Evolutionary conservation across 139 green algal genomes (phyloP).

Genomic region (Zygnema cylindricum): DNA sequence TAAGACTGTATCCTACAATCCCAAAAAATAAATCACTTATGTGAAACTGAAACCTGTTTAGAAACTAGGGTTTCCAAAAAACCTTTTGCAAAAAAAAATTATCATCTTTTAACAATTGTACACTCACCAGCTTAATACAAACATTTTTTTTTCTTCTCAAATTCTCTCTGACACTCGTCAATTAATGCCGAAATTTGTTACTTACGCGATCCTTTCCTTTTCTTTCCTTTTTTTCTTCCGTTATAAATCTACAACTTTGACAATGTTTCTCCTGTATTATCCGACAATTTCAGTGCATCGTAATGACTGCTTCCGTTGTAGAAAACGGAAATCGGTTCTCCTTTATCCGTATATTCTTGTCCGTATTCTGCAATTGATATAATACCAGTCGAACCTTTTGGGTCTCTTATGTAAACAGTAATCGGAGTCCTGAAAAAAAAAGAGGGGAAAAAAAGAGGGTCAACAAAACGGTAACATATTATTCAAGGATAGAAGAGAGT

Average conservation of each 20-base stretch:
- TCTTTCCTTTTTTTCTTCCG: background rate
- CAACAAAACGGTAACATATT: no score
- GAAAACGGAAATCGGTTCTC: conserved; percentile 52
- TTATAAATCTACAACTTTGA: conserved; percentile 30
- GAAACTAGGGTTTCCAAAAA: no score
- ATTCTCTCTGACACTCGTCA: no score
- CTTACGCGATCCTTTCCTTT: conserved; percentile 15
- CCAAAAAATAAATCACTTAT: no score
- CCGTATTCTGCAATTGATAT: conserved; percentile 60
- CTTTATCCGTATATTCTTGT: conserved; percentile 42
- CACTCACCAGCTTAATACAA: no score
- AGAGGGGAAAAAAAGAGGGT: no score
- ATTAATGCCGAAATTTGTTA: conserved; percentile 28
- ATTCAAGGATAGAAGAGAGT: no score
- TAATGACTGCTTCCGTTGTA: conserved; percentile 61
- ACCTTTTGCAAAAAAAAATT: no score
- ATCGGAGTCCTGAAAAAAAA: conserved; percentile 50
- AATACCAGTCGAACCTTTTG: conserved; percentile 15
- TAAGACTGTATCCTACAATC: no score
- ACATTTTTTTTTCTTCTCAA: no score
- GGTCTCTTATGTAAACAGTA: conserved; percentile 57
- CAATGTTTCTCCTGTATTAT: background rate
- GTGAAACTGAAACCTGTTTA: no score
- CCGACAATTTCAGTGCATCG: conserved; percentile 43
- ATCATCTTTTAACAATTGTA: no score